Evolutionary conservation across 2,329 filamentous ascomycete genomes (phyloP).

Genomic region (Boeremia lycopersici): DNA sequence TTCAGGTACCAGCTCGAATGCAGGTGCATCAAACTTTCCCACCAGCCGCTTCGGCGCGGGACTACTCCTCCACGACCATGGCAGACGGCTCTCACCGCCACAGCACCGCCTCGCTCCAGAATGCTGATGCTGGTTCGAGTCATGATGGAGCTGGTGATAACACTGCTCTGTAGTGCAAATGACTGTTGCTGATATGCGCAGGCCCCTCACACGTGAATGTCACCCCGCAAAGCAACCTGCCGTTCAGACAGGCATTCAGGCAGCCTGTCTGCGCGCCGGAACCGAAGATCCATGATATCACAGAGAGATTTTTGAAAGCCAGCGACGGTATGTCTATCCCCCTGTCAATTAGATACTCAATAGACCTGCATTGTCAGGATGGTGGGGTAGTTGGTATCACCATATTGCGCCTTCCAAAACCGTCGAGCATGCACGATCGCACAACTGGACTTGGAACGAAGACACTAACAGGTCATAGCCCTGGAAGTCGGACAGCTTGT

Average conservation of each 20-base stretch:
- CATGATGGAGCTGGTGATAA: conserved; percentile 27
- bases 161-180: neutral
- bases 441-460: neutral
- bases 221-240: conserved; percentile 29
- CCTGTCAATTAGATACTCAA: neutral
- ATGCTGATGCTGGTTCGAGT: conserved; percentile 12
- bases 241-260: conserved; percentile 38
- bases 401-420: conserved; percentile 2
- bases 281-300: conserved; percentile 59
- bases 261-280: conserved; percentile 29
- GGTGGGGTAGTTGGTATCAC: conserved; percentile 21
- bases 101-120: conserved; percentile 27
- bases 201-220: conserved; percentile 20
- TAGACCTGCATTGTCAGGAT: conserved; percentile 16
- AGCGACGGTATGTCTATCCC: conserved; percentile 54
- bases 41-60: conserved; percentile 32
- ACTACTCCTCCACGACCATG: conserved; percentile 44
- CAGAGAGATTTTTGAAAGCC: conserved; percentile 60
- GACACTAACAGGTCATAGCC: conserved; percentile 56
- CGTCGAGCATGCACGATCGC: neutral
- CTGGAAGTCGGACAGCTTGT: conserved; percentile 81
- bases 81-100: conserved; percentile 35
- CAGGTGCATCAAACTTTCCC: conserved; percentile 25
- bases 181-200: conserved; percentile 10
- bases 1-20: conserved; percentile 11